A percentile compares a stretch with the other conserved stretches of the same genome.
phyloP scores from a whole-genome alignment of 139 green algal species.

The Chlamydomonas schloesseri region DNA sequence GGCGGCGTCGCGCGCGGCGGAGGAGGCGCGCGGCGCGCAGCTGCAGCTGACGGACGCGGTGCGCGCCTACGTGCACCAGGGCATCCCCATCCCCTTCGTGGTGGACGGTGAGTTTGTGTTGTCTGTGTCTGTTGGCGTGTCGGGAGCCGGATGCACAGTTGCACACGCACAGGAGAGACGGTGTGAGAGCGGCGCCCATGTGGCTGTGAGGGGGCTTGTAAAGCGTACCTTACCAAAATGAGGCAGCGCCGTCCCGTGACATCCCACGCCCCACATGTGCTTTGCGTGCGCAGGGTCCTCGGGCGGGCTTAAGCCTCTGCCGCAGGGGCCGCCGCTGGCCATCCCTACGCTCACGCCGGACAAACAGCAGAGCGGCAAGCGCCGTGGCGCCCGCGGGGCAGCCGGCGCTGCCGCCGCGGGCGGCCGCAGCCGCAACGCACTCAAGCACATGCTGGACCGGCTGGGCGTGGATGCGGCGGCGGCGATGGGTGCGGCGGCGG shows the following conservation, averaged over 20 bases:
- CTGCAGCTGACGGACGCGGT: constrained; percentile 53
- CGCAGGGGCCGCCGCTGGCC: neutral
- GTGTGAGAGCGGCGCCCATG: too few relatives aligned
- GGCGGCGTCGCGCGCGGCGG: constrained; percentile 42
- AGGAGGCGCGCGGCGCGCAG: constrained; percentile 33
- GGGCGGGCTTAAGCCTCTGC: neutral
- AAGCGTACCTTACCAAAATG: too few relatives aligned
- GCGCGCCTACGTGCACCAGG: constrained; percentile 47
- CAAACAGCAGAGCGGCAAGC: constrained; percentile 23
- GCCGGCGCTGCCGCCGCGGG: neutral
- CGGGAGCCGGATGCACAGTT: too few relatives aligned
- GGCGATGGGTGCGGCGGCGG: neutral
- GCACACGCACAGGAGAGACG: too few relatives aligned
- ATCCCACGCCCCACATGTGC: too few relatives aligned
- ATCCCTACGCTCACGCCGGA: neutral
- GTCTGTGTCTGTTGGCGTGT: too few relatives aligned
- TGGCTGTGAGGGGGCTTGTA: too few relatives aligned
- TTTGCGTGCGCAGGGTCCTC: neutral
- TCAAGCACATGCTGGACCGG: constrained; percentile 53
- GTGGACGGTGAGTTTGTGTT: constrained; percentile 47
- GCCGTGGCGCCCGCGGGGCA: neutral
- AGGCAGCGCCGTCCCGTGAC: too few relatives aligned
- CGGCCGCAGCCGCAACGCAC: constrained; percentile 44
- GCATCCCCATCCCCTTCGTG: constrained; percentile 59
- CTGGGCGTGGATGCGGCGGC: constrained; percentile 42